Evolutionary conservation across 371 early-diverging fungal genomes (phyloP).

Genomic region (Mucor racemosus): DNA sequence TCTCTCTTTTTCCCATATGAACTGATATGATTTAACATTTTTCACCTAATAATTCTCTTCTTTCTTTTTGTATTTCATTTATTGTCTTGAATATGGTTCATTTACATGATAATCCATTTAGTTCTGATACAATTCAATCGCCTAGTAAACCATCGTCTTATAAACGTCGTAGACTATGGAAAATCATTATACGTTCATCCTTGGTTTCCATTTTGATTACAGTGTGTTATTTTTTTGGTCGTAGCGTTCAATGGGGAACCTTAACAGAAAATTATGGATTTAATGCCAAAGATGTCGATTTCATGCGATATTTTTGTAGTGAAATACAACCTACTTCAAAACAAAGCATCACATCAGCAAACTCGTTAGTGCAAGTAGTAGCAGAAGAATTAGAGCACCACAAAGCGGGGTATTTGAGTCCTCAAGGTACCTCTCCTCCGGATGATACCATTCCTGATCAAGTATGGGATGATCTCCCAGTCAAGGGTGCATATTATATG

Average conservation of each 20-base stretch:
- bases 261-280: conserved; percentile 14
- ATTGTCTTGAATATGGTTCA: conserved; percentile 12
- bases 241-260: conserved; percentile 16
- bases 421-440: background rate
- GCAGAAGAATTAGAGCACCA: conserved; percentile 15
- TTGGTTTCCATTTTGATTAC: conserved; percentile 3
- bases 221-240: conserved; percentile 17
- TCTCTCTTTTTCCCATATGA: background rate
- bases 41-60: background rate
- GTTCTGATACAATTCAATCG: background rate
- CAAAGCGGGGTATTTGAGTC: background rate
- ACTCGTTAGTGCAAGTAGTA: background rate
- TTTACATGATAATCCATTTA: conserved; percentile 15
- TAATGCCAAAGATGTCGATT: conserved; percentile 20
- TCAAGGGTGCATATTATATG: conserved; percentile 50
- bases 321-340: conserved; percentile 5
- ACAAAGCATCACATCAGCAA: background rate
- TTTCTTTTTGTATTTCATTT: background rate
- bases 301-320: conserved; percentile 20
- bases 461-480: conserved; percentile 35
- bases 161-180: conserved; percentile 13
- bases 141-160: conserved; percentile 4
- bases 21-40: background rate
- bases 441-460: conserved; percentile 17
- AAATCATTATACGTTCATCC: conserved; percentile 1